Percentiles rank a stretch among this genome's conserved stretches.
phyloP scores from a whole-genome alignment of 805 yeast species.

The Candida adriatica region DNA sequence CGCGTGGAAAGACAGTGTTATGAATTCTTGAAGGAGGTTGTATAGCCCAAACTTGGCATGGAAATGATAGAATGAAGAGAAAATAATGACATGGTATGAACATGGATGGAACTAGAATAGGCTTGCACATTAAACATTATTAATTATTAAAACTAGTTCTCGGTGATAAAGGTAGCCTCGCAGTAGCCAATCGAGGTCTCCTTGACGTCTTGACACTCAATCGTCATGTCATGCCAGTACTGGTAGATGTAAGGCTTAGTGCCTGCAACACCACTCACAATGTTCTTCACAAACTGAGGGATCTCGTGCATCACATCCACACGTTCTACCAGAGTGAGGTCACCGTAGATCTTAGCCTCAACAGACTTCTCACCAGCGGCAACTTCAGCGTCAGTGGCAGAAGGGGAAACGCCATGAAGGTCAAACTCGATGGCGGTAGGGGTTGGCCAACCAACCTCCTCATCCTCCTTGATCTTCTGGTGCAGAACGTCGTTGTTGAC shows the following conservation, averaged over 20 bases:
- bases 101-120: too few relatives aligned
- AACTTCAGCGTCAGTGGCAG: slow-evolving; percentile 36
- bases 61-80: too few relatives aligned
- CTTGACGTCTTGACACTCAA: slow-evolving; percentile 34
- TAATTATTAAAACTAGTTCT: too few relatives aligned
- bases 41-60: too few relatives aligned
- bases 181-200: slow-evolving; percentile 65
- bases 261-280: slow-evolving; percentile 92
- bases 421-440: slow-evolving; percentile 64
- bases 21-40: slow-evolving; percentile 20
- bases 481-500: slow-evolving; percentile 61
- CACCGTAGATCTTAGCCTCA: slow-evolving; percentile 51
- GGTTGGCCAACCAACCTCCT: slow-evolving; percentile 78
- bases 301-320: slow-evolving; percentile 97
- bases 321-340: slow-evolving; percentile 69
- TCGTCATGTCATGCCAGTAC: slow-evolving; percentile 58
- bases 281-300: slow-evolving; percentile 87
- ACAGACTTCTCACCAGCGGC: slow-evolving; percentile 30
- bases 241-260: slow-evolving; percentile 96
- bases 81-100: too few relatives aligned
- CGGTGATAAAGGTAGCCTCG: slow-evolving; percentile 75
- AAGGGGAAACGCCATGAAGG: slow-evolving; percentile 42
- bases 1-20: slow-evolving; percentile 26
- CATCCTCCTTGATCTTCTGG: slow-evolving; percentile 47
- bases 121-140: too few relatives aligned